phyloP scores from a whole-genome alignment of 1,284 basidiomycete genomes.

The Pisolithus thermaeus region DNA sequence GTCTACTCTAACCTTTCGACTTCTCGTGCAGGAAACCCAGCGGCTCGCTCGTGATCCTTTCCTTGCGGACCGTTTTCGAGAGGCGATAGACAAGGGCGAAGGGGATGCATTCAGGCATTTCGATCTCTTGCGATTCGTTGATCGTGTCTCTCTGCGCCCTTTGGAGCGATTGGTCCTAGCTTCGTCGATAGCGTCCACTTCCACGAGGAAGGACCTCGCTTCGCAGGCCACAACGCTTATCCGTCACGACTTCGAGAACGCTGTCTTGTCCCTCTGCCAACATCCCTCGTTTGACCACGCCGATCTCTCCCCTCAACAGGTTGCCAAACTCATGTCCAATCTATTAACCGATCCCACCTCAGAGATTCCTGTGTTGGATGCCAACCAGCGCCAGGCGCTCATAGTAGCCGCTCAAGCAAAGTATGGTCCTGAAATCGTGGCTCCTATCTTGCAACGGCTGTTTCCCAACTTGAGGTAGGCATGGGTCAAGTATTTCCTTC shows the following conservation, averaged over 20 bases:
- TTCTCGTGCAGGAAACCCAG: constrained; percentile 83
- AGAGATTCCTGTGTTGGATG: constrained; percentile 65
- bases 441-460: constrained; percentile 46
- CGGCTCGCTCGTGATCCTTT: constrained; percentile 82
- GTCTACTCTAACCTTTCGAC: constrained; percentile 68
- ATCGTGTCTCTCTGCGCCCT: constrained; percentile 71
- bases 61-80: constrained; percentile 79
- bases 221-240: constrained; percentile 63
- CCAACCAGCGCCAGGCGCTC: constrained; percentile 63
- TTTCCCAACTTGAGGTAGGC: constrained; percentile 56
- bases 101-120: constrained; percentile 75
- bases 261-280: constrained; percentile 65
- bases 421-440: constrained; percentile 55
- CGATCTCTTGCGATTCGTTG: constrained; percentile 72
- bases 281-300: constrained; percentile 75
- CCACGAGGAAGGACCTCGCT: constrained; percentile 65
- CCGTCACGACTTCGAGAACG: constrained; percentile 70
- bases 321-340: constrained; percentile 75
- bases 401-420: constrained; percentile 70
- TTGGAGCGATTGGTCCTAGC: constrained; percentile 75
- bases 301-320: constrained; percentile 67
- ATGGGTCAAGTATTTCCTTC: constrained; percentile 7
- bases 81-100: constrained; percentile 80
- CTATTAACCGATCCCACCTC: constrained; percentile 63
- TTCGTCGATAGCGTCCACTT: constrained; percentile 65